phyloP scores from a whole-genome alignment of 768 basidiomycete genomes.

The Gyrodon lividus region DNA sequence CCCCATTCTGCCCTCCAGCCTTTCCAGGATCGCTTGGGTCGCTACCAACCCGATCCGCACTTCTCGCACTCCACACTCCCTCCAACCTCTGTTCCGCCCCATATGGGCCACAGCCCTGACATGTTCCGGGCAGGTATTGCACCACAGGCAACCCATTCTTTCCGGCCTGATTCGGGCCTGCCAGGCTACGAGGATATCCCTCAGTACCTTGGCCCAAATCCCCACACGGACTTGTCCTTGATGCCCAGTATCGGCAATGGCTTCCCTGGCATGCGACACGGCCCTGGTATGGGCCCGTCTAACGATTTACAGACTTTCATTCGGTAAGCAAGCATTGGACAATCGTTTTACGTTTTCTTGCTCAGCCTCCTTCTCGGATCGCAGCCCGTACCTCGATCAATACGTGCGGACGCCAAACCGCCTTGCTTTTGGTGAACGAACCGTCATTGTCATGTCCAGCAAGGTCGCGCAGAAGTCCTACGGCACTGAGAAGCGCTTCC shows the following conservation, averaged over 20 bases:
- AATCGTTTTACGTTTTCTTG: constrained; percentile 18
- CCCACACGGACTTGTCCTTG: constrained; percentile 56
- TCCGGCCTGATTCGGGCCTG: constrained; percentile 50
- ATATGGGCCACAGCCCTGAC: constrained; percentile 52
- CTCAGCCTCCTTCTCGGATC: constrained; percentile 14
- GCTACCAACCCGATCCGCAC: constrained; percentile 54
- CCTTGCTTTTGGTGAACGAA: constrained; percentile 88
- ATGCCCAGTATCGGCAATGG: constrained; percentile 64
- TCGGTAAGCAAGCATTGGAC: constrained; percentile 44
- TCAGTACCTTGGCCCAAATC: constrained; percentile 51
- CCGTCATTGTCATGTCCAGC: constrained; percentile 96
- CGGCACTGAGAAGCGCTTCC: constrained; percentile 93
- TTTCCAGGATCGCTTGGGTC: constrained; percentile 56
- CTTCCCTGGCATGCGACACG: constrained; percentile 62
- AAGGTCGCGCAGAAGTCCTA: constrained; percentile 98
- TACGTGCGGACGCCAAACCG: constrained; percentile 85
- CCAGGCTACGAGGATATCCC: constrained; percentile 59
- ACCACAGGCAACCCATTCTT: constrained; percentile 68
- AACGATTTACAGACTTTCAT: constrained; percentile 81
- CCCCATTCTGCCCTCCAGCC: constrained; percentile 51
- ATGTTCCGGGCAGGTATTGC: constrained; percentile 61
- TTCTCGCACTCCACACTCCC: constrained; percentile 46
- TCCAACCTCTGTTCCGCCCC: constrained; percentile 43
- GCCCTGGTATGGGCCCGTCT: constrained; percentile 56
- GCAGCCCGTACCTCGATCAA: constrained; percentile 77